phyloP scores from a whole-genome alignment of 345 rosid species.

The Eucalyptus viminalis region DNA sequence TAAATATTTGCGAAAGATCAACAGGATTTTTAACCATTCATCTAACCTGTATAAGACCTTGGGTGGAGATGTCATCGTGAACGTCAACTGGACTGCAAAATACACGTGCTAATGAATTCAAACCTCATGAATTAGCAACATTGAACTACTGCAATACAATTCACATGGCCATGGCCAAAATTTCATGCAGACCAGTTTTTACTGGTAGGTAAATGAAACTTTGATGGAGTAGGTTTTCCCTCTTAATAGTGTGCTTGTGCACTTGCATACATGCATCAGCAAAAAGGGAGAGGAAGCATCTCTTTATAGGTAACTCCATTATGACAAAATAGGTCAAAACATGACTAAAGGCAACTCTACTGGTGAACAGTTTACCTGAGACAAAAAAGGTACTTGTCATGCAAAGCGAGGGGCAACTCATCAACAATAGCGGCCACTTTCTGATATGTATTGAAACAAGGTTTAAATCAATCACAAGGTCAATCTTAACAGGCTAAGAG shows the following conservation, averaged over 20 bases:
- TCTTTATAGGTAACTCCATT: background rate
- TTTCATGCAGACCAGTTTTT: background rate
- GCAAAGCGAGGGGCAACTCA: constrained; percentile 61
- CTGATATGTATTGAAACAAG: constrained; percentile 18
- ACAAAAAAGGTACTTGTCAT: constrained; percentile 75
- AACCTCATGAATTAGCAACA: background rate
- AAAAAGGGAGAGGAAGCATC: background rate
- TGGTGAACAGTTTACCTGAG: constrained; percentile 42
- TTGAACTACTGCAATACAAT: background rate
- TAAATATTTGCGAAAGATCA: background rate
- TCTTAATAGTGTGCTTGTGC: background rate
- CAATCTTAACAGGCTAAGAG: background rate
- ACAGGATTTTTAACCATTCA: background rate
- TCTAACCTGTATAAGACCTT: constrained; percentile 73
- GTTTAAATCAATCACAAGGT: background rate
- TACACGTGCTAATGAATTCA: background rate
- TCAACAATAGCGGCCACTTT: constrained; percentile 66
- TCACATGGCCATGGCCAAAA: background rate
- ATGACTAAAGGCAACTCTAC: background rate
- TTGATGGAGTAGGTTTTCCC: background rate
- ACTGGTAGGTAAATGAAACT: background rate
- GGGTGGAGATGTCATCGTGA: constrained; percentile 59
- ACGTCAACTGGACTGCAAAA: constrained; percentile 79
- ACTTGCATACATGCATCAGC: background rate
- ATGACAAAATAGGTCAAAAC: background rate